Base-by-base conservation (phyloP, 331 rosid genomes). In the Quercus lobata region DNA sequence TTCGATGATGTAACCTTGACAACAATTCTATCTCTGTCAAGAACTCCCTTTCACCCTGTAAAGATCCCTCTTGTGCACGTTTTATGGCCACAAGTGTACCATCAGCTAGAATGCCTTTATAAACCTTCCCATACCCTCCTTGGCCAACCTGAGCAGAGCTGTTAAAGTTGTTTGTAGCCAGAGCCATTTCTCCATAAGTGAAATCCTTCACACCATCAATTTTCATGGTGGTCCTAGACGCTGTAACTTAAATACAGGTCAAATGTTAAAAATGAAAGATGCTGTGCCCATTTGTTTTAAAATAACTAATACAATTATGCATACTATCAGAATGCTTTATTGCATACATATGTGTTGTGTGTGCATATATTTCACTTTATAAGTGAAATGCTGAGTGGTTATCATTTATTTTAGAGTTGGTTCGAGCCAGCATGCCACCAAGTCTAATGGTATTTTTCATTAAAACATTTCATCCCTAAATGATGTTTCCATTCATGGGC, bases 1-100 rank as follows among this genome's bases (percentile, higher is more conserved):
- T 93, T 56, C 99, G 91, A 83, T 95, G 97, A 88, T 95, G 98
- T 75, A 91, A 29, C 84, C 97, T 90, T 24, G 97, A 92, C 30
- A 95, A 83, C 73, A 95, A 69, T 37, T 93, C 87, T 88, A 92
- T 92, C 83, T 95, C 98, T 24, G 97, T 95, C 27, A 91, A 88
- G 83, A 95, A 95, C 89, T 95, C 98, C 81, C 79, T 91, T 84
- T 92, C 96, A 29, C 98, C 97, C 24, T 56, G 24, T 56, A 56
- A 56, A n/a, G 60, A 56, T 56, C 61, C 61, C 61, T 15, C 61
- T 56, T 19, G 10, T 6, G 61, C 24, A 56, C 61, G 24, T 56
- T 56, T 56, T 5, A 56, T 56, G n/a, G 61, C 61, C 11, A 56
- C 24, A 56, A 56, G 9, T 5, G 61, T 56, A 56, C 60, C 19